phyloP scores from a whole-genome alignment of 345 rosid species.

The Eucalyptus globulus region DNA sequence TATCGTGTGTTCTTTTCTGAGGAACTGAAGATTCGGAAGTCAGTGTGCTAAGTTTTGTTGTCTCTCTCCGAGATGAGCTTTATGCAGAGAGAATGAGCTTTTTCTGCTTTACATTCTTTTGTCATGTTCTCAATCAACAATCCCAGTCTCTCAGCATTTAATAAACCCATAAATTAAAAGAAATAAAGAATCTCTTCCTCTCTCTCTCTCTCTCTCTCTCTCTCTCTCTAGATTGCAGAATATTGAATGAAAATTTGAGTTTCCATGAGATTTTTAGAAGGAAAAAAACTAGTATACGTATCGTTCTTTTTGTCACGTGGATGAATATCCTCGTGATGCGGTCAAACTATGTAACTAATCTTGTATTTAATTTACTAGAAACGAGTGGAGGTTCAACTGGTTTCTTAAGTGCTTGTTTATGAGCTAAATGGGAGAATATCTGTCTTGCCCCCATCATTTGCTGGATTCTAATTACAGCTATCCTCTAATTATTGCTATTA shows the following conservation, averaged over 20 bases:
- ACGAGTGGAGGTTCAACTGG: neutral
- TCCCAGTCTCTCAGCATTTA: neutral
- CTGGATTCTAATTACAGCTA: neutral
- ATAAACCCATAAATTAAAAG: neutral
- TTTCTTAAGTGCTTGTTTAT: neutral
- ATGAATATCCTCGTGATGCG: neutral
- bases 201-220: no score
- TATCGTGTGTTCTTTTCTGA: neutral
- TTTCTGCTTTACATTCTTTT: neutral
- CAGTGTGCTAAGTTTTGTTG: neutral
- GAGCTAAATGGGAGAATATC: neutral
- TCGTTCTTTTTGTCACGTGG: neutral
- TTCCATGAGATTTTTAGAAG: neutral
- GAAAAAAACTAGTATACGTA: neutral
- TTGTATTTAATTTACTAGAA: neutral
- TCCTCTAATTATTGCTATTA: neutral
- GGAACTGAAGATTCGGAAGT: conserved; percentile 34
- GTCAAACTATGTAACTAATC: neutral
- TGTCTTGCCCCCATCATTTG: neutral
- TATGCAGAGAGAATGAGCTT: conserved; percentile 39
- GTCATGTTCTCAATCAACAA: conserved; percentile 10
- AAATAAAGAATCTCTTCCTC: neutral
- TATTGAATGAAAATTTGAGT: neutral
- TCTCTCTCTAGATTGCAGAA: neutral
- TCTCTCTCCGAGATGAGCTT: neutral